Base-by-base conservation (phyloP, 805 yeast genomes). In the Hanseniaspora guilliermondii region DNA sequence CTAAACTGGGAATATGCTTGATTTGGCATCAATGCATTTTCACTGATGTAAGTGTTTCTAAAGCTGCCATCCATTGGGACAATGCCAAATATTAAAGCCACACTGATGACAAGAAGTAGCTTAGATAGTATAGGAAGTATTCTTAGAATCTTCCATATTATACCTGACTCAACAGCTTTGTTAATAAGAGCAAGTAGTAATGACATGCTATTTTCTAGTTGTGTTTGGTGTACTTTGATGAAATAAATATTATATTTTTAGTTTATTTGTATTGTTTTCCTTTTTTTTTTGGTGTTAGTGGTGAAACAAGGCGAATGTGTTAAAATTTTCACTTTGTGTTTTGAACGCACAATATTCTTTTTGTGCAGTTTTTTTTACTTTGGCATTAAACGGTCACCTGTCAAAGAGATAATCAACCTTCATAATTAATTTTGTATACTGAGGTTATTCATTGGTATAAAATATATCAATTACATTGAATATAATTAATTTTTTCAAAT, bases 21-120 rank as follows among this genome's bases (percentile, higher is more conserved):
- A 0, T 95, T 89, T 7, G 99, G 97, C 86, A 93, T 82, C 65
- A 93, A 72, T 33, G 99, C 99, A 68, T 93, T 93, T 64, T 93
- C 99, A 7, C 95, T 84, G 12, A 89, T 84, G 66, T 93, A 93
- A 2, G 96, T 87, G 58, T 74, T 69, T 54, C 97, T 73, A 65
- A 72, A 87, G 63, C 86, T 87, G 21, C 96, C 97, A 17, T 84
- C 84, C 60, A 80, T 58, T 0, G 97, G 96, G 49, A 88, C 70
- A 22, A 69, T 61, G 5, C 75, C 68, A 14, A 76, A 65, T n/a
- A 93, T 69, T 79, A 85, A 77, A 0, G 70, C 63, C 9, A 80
- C 59, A 6, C 87, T 85, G 11, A 68, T 53, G 0, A 78, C 3
- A 1, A 75, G 65, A 12, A 76, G 61, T 1, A 76, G 24, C 12